These are phyloP conservation scores for Antarctomyces pellizariae DNA, from an alignment of 495 filamentous ascomycete genomes.

Conservation along the genomic window DNA sequence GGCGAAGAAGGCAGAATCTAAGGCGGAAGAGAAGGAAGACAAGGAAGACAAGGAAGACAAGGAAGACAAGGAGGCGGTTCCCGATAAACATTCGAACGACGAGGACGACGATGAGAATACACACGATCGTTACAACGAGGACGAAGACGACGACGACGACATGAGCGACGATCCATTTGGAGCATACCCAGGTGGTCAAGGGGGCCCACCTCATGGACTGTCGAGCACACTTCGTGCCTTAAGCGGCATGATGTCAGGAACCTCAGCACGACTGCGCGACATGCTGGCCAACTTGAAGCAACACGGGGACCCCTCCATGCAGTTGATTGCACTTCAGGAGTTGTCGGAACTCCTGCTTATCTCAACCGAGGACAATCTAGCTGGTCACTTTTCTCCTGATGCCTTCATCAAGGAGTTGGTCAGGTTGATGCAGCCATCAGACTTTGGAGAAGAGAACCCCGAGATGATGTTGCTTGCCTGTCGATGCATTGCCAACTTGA, in stretches of 20 bases:
- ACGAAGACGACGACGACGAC: slow-evolving; percentile 32
- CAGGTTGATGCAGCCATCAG: slow-evolving; percentile 70
- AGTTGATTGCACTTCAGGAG: slow-evolving; percentile 81
- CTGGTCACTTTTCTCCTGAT: slow-evolving; percentile 87
- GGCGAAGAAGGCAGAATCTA: slow-evolving; percentile 23
- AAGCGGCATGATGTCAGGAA: slow-evolving; percentile 74
- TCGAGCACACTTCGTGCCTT: slow-evolving; percentile 66
- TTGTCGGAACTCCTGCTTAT: slow-evolving; percentile 82
- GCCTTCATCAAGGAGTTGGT: slow-evolving; percentile 91
- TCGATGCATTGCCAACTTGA: slow-evolving; percentile 86
- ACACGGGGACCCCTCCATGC: slow-evolving; percentile 72
- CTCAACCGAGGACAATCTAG: slow-evolving; percentile 89
- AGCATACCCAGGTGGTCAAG: slow-evolving; percentile 41
- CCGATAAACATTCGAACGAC: slow-evolving; percentile 8
- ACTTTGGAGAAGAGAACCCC: slow-evolving; percentile 69
- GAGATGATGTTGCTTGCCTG: slow-evolving; percentile 97
- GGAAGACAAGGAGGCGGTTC: slow-evolving; percentile 12
- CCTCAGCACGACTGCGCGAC: slow-evolving; percentile 56
- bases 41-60: slow-evolving; percentile 27
- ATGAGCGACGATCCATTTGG: slow-evolving; percentile 68
- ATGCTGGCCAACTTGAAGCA: slow-evolving; percentile 64
- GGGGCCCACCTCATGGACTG: slow-evolving; percentile 38
- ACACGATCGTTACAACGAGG: slow-evolving; percentile 25
- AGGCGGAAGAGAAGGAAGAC: slow-evolving; percentile 26
- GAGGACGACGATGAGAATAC: slow-evolving; percentile 22